Evolutionary conservation across 108 stramenopile species (phyloP), one percentile per base, ranked within the genome.

Genomic region (Skeletonema marinoi): DNA sequence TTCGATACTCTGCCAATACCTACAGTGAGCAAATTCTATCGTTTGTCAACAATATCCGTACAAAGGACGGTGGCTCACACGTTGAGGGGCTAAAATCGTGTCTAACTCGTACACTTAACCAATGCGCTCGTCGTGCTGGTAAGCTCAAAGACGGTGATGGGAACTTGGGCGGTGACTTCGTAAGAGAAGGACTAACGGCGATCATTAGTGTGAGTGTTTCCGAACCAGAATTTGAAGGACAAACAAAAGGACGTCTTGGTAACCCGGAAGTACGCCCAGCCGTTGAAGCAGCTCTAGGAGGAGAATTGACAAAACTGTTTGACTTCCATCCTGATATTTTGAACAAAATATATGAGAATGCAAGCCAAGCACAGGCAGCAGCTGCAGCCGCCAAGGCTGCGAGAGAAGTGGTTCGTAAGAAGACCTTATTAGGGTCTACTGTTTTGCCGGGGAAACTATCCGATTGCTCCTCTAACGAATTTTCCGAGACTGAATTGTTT

Each of bases 171-270:
- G 97, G 98, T 30, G 98, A 98, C 51, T 97, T 92, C 63, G 71
- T 98, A 60, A 85, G 98, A 29, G 98, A 98, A 76, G 98, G 97
- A 10, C 81, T 97, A 17, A 96, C 96, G 16, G 93, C 95, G 25
- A 89, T 97, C 36, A 75, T 97, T 44, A 91, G 89, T 31, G 97
- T 96, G 16, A 87, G 89, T 60, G 96, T 98, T 11, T 84, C 94
- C 19, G 94, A 98, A 67, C 96, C 98, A 13, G 98, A 98, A 78
- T 98, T 98, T 72, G 98, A 98, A 86, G 98, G 96, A 11, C 96
- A 98, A 69, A 98, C 98, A 30, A 98, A 98, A 85, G 96, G 94
- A 32, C 84, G 98, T n/a, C 84, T 98, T 8, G 98, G 98, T 32
- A 96, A 93, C 71, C 96, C 96, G 14, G 98, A 97, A 73, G 98